Base-by-base conservation (phyloP, 805 yeast genomes). In the Brettanomyces custersianus region DNA sequence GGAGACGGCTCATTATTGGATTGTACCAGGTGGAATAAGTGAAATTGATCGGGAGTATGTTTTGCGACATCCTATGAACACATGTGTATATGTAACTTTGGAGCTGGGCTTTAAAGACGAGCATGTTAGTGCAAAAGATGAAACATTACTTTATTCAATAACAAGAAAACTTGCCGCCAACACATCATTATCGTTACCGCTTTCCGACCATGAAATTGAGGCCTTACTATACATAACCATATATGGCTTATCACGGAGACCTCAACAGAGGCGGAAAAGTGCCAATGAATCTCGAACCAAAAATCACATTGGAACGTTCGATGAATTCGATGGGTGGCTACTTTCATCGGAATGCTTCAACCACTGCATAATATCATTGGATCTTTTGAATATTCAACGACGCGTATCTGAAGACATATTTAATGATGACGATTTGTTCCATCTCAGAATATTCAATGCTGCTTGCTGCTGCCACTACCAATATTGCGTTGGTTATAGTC, bases 171-270 rank as follows among this genome's bases (percentile, higher is more conserved):
- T 74, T n/a, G 69, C 75, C 1, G 47, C 68, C 19, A 63, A 68
- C 46, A 66, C 74, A 4, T 69, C 65, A 29, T 16, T 31, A 16
- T 30, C 34, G 12, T 27, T 34, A 2, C 71, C 72, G n/a, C 50
- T 74, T 21, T 70, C 70, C 4, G 78, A 72, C 43, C 77, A 72
- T 50, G 81, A 75, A 45, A 65, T 74, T 24, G 82, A 75, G 46
- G 80, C 78, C 0, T 64, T 75, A 7, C 45, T 74, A 20, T 75
- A 75, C 45, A 62, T 75, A 35, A 64, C 74, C 16, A 52, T 70
- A 49, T 75, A 71, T 48, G 70, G 71, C 42, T 65, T 72, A 31
- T 31, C 40, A 3, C 26, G 21, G 4, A 13, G 20, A n/a, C 20
- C 20, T 29, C 10, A 9, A 9, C 12, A 20, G 13, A 10, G 3